A percentile compares a stretch with the other conserved stretches of the same genome.
Evolutionary conservation across 2,329 filamentous ascomycete genomes (phyloP).

Genomic region (Diaporthe batatas): DNA sequence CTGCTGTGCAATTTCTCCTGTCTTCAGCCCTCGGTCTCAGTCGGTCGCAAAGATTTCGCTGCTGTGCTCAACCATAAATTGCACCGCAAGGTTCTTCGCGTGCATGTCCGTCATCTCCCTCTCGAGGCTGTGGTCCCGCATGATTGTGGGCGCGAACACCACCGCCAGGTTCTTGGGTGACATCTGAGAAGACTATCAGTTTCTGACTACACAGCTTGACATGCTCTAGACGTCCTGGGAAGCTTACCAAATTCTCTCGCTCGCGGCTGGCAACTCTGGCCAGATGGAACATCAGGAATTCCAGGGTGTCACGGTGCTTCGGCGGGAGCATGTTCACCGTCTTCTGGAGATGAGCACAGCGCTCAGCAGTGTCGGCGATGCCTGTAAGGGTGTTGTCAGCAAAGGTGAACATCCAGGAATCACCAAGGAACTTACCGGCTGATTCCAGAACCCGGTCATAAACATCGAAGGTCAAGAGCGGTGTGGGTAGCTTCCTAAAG

Average conservation of each 20-base stretch:
- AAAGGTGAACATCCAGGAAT: background rate
- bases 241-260: conserved; percentile 82
- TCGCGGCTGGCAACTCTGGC: conserved; percentile 86
- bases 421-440: conserved; percentile 67
- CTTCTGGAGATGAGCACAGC: conserved; percentile 77
- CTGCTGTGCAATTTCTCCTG: background rate
- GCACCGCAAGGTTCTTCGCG: conserved; percentile 90
- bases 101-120: conserved; percentile 97
- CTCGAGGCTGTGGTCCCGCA: conserved; percentile 90
- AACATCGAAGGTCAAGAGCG: conserved; percentile 90
- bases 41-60: conserved; percentile 79
- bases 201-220: background rate
- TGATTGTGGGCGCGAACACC: conserved; percentile 97
- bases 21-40: conserved; percentile 40
- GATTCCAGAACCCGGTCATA: conserved; percentile 92
- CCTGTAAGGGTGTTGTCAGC: conserved; percentile 56
- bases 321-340: conserved; percentile 84
- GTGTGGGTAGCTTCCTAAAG: conserved; percentile 91
- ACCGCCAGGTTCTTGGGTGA: conserved; percentile 95
- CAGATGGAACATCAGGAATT: conserved; percentile 95
- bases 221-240: background rate
- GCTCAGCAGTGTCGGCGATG: conserved; percentile 74
- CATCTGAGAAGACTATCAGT: conserved; percentile 72
- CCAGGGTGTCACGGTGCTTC: conserved; percentile 88
- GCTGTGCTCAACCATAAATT: conserved; percentile 93